Conservation (phyloP, 1,284 basidiomycete genomes). For the Psilocybe mexicana region DNA sequence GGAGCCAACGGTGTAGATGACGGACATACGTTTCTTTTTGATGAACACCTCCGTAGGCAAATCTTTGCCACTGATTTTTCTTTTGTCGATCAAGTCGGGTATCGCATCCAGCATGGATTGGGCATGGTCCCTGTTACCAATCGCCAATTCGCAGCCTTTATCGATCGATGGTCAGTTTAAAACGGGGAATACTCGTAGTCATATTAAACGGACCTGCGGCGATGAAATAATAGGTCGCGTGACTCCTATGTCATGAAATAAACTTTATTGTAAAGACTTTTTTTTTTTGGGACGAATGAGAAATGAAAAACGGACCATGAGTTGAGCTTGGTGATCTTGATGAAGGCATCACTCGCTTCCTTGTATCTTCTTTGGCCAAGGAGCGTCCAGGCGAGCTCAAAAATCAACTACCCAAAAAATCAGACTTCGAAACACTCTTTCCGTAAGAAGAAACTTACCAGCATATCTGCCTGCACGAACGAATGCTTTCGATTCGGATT, state of each 20-base stretch:
- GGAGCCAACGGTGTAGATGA: too few relatives aligned
- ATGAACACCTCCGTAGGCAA: conserved; percentile 75
- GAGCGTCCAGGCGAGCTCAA: conserved; percentile 77
- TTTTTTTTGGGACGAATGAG: too few relatives aligned
- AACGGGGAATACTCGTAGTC: neutral
- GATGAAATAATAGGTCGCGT: conserved; percentile 75
- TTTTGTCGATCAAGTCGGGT: conserved; percentile 57
- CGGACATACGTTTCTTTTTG: conserved; percentile 60
- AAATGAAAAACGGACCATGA: conserved; percentile 55
- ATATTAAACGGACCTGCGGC: conserved; percentile 50
- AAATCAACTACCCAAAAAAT: conserved; percentile 51
- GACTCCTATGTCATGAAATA: conserved; percentile 51
- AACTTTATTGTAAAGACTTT: too few relatives aligned
- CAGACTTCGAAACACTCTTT: neutral
- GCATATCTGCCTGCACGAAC: conserved; percentile 71
- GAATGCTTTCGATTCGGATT: conserved; percentile 48
- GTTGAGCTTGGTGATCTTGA: conserved; percentile 65
- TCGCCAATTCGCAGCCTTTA: conserved; percentile 59
- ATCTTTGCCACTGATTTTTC: conserved; percentile 65
- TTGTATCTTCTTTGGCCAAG: conserved; percentile 63
- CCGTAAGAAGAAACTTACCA: conserved; percentile 42
- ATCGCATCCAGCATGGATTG: conserved; percentile 61
- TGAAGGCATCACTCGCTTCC: conserved; percentile 66
- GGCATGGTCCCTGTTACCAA: conserved; percentile 53
- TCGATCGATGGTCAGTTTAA: neutral